Percentiles rank a stretch among this genome's conserved stretches.
phyloP scores from a whole-genome alignment of 768 basidiomycete species.

The Mycena rebaudengoi region DNA sequence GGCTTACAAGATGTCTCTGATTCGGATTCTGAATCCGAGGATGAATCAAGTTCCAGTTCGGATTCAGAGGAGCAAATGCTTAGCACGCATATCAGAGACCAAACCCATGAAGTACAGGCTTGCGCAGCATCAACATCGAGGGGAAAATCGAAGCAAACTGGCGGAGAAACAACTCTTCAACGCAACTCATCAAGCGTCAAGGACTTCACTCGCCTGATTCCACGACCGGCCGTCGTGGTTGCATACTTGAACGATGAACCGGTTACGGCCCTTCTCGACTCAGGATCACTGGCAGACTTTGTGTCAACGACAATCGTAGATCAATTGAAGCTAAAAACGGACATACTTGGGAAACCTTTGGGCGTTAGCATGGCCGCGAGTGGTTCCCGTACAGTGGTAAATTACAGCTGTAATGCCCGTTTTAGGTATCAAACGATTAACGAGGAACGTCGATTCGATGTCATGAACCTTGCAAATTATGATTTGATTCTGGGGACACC shows the following conservation, averaged over 20 bases:
- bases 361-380: slow-evolving; percentile 38
- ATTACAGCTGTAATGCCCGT: slow-evolving; percentile 22
- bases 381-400: slow-evolving; percentile 40
- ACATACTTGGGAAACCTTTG: slow-evolving; percentile 38
- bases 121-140: neutral
- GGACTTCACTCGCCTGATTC: slow-evolving; percentile 20
- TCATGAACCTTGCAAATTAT: slow-evolving; percentile 41
- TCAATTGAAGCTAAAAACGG: slow-evolving; percentile 31
- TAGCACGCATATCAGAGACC: neutral
- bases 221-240: slow-evolving; percentile 33
- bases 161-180: slow-evolving; percentile 10
- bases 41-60: too few species aligned
- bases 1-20: neutral
- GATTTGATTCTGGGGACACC: slow-evolving; percentile 42
- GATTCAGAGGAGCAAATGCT: neutral
- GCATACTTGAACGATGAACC: slow-evolving; percentile 36
- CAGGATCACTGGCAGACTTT: slow-evolving; percentile 41
- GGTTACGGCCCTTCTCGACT: slow-evolving; percentile 37
- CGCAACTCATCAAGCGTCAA: slow-evolving; percentile 7
- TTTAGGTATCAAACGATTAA: slow-evolving; percentile 36
- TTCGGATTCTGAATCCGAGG: neutral
- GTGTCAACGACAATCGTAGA: slow-evolving; percentile 38
- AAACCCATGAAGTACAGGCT: neutral
- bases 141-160: neutral
- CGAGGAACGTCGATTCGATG: slow-evolving; percentile 33